A percentile compares a stretch with the other conserved stretches of the same genome.
Evolutionary conservation across 1,139 yeast species (phyloP).

Genomic region (Saccharomycopsis hybrid): DNA sequence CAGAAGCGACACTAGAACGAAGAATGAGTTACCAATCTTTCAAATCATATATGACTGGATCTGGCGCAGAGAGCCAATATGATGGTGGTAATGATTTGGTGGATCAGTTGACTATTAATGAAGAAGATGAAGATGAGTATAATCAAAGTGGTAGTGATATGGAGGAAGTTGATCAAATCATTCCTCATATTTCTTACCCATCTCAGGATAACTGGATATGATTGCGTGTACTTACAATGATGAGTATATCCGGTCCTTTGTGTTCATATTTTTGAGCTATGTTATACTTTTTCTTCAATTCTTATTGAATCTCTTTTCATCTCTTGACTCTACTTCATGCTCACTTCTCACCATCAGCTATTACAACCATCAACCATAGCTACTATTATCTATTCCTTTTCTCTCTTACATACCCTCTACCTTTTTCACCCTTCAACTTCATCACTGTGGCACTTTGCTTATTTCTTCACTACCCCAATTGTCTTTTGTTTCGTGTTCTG

Average conservation of each 20-base stretch:
- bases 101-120: conserved; percentile 1
- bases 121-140: conserved; percentile 5
- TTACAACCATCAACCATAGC: too few species aligned
- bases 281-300: too few species aligned
- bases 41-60: conserved; percentile 6
- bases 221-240: not conserved
- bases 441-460: too few species aligned
- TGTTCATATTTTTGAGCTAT: not conserved
- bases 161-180: conserved; percentile 15
- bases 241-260: too few species aligned
- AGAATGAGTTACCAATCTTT: conserved; percentile 19
- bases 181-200: conserved; percentile 19
- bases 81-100: conserved; percentile 3
- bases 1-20: conserved; percentile 3
- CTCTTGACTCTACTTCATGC: too few species aligned
- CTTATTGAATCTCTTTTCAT: not conserved
- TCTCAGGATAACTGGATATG: conserved; percentile 11
- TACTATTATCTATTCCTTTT: too few species aligned
- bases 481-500: not conserved
- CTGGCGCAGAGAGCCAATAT: conserved; percentile 1
- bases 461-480: too few species aligned
- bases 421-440: too few species aligned
- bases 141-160: conserved; percentile 8
- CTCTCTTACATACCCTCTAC: too few species aligned
- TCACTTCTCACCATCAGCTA: too few species aligned